phyloP scores from a whole-genome alignment of 176 grass and related monocot species.

The Dendrocalamus sinicus region DNA sequence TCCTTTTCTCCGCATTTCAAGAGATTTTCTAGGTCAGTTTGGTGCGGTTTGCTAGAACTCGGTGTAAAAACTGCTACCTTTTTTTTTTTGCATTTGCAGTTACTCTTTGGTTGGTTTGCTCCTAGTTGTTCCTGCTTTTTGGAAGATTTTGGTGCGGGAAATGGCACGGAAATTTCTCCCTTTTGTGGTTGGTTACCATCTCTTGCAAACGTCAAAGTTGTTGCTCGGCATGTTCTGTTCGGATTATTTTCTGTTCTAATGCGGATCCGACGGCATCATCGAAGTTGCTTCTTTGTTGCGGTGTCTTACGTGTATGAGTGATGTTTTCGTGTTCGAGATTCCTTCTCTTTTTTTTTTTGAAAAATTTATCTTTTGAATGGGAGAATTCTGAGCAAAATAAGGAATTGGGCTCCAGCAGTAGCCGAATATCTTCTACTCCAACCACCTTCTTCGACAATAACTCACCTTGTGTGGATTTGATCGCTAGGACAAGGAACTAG shows the following conservation, averaged over 20 bases:
- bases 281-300: not conserved
- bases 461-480: not conserved
- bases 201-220: not conserved
- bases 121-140: not conserved
- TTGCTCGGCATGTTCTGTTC: constrained; percentile 32
- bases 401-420: not conserved
- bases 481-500: constrained; percentile 17
- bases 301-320: not conserved
- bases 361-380: not conserved
- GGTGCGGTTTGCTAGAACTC: not conserved
- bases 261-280: constrained; percentile 20
- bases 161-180: constrained; percentile 29
- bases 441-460: no score
- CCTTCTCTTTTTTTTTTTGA: not conserved
- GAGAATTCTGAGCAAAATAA: not conserved
- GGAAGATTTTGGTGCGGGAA: constrained; percentile 8
- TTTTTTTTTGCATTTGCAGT: constrained; percentile 24
- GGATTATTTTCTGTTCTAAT: constrained; percentile 6
- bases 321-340: constrained; percentile 5
- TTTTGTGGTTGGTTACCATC: constrained; percentile 24
- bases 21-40: constrained; percentile 28
- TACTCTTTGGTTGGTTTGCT: not conserved
- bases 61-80: constrained; percentile 12
- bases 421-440: not conserved
- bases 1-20: constrained; percentile 29